These are phyloP conservation scores for Fusarium tjaetaba DNA, from an alignment of 2,329 filamentous ascomycete species.

Conservation along the genomic window DNA sequence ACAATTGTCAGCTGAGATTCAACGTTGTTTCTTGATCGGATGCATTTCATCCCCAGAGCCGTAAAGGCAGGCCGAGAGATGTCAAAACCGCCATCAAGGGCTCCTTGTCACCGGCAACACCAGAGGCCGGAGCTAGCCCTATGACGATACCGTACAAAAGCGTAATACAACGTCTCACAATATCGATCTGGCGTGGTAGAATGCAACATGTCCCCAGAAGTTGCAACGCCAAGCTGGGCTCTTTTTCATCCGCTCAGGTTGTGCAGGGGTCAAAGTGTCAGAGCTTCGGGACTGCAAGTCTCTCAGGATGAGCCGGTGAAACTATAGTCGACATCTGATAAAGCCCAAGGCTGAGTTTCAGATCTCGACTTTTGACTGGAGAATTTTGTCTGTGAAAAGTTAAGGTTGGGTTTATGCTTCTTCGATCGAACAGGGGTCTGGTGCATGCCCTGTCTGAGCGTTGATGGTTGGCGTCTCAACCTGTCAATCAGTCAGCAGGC, in stretches of 20 bases:
- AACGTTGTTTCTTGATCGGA: neutral
- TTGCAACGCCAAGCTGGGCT: conserved; percentile 16
- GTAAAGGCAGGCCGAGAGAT: neutral
- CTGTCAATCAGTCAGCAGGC: conserved; percentile 1
- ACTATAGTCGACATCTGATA: neutral
- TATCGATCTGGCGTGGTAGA: neutral
- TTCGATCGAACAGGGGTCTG: conserved; percentile 17
- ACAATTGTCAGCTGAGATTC: neutral
- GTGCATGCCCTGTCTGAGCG: neutral
- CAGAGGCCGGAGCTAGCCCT: conserved; percentile 12
- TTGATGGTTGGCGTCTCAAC: neutral
- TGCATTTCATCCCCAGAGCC: conserved; percentile 4
- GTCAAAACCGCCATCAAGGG: neutral
- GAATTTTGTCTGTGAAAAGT: neutral
- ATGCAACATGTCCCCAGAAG: neutral
- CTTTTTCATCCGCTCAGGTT: conserved; percentile 1
- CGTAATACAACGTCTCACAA: neutral
- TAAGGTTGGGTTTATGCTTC: conserved; percentile 28
- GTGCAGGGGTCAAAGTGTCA: conserved; percentile 9
- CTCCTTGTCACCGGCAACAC: conserved; percentile 26
- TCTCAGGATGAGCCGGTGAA: neutral
- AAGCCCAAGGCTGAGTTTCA: neutral
- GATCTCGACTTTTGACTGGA: neutral
- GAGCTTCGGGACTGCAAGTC: neutral
- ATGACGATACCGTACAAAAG: neutral